phyloP scores from a whole-genome alignment of 1,139 yeast genomes.

The Scheffersomyces illinoinensis region DNA sequence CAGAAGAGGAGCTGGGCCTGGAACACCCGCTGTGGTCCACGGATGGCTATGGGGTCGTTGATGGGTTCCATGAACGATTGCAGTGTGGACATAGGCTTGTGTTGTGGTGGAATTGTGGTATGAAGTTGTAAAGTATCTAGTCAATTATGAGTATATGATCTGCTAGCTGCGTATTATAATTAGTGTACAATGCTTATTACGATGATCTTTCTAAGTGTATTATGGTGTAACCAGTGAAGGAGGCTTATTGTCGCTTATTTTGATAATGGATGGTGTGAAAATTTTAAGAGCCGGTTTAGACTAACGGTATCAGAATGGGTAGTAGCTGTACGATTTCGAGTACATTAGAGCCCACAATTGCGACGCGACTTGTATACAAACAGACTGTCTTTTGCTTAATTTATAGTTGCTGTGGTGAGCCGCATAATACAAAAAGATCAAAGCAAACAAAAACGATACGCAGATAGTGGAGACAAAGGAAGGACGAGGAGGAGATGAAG shows the following conservation, averaged over 20 bases:
- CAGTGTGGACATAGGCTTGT: background rate
- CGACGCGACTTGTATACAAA: background rate
- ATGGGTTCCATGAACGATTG: conserved; percentile 14
- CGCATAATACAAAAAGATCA: background rate
- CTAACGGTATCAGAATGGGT: background rate
- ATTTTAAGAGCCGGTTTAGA: background rate
- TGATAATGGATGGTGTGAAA: background rate
- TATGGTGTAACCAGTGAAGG: background rate
- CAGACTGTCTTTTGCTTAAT: background rate
- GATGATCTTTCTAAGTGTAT: no score
- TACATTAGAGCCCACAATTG: background rate
- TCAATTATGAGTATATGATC: background rate
- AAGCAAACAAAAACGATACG: no score
- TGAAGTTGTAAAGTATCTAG: background rate
- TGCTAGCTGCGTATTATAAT: background rate
- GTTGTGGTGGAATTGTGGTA: background rate
- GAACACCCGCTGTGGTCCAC: conserved; percentile 48
- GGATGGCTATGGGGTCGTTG: conserved; percentile 25
- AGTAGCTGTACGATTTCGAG: background rate
- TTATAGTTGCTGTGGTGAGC: background rate
- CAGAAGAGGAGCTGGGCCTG: conserved; percentile 45
- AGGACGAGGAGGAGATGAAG: background rate
- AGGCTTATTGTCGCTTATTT: background rate
- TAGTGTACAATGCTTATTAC: background rate
- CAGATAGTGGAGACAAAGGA: background rate